Evolutionary conservation across 371 early-diverging fungal species (phyloP), one percentile per base, ranked within the genome.

Genomic region (Rhizopus arrhizus): DNA sequence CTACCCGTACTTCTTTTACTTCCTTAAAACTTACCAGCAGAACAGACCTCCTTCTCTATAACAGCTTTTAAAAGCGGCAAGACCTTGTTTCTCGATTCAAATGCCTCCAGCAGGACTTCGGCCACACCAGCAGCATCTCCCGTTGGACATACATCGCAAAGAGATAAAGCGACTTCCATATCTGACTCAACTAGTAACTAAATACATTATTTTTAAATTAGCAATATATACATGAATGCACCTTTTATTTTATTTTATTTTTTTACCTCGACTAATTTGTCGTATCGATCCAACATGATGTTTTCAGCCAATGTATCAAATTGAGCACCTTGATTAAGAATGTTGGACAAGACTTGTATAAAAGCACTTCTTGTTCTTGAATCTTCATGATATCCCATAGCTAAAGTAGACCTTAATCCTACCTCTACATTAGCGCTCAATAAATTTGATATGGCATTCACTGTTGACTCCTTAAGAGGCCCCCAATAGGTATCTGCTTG

Each of bases 341-440:
- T 87, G 64, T 94, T 92, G 15, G 95, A 89, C 52, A 96, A 70
- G 35, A 96, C 95, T 59, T 93, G 89, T 77, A 94, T 94, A 61
- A 96, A 96, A 9, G 94, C 89, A 4, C 92, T 85, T 29, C 95
- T 79, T 31, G 92, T 92, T 57, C 87, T 82, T 15, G 84, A 70
- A 70, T 95, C 95, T 66, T 94, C 95, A 67, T 95, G 92, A 63
- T 96, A 96, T 4, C 91, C 92, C 85, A 93, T 90, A 0, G 92
- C 84, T 32, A 96, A 70, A 32, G 95, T 90, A 65, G 86, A 90
- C 64, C 89, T 88, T 38, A 96, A 76, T 9, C 94, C 95, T 32
- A 90, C 83, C 58, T 95, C 95, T 45, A 95, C 85, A 71, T 96
- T 96, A 22, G 93, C 91, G n/a, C 90, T 87, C 10, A 96, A 77